A percentile compares a stretch with the other conserved stretches of the same genome.
These are phyloP conservation scores for Cryptococcus hybrid DNA, from an alignment of 1,284 basidiomycete species.

Conservation along the genomic window DNA sequence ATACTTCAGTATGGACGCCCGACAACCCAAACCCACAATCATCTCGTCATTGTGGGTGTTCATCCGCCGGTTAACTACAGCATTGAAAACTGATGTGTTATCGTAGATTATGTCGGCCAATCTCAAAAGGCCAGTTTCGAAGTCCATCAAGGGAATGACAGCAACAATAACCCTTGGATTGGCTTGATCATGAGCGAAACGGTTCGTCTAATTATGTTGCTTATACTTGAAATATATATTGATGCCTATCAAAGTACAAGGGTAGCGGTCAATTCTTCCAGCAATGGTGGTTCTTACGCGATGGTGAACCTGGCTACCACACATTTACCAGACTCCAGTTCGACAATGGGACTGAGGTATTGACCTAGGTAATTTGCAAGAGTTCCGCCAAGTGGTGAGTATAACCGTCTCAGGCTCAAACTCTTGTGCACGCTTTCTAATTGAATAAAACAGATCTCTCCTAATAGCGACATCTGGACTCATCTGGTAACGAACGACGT, in stretches of 20 bases:
- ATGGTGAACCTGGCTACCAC: constrained; percentile 33
- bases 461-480: constrained; percentile 24
- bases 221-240: no score
- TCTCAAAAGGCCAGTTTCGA: constrained; percentile 9
- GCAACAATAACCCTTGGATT: constrained; percentile 3
- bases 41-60: constrained; percentile 9
- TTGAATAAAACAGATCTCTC: constrained; percentile 6
- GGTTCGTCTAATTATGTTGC: neutral
- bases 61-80: neutral
- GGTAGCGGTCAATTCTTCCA: constrained; percentile 27
- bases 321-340: constrained; percentile 27
- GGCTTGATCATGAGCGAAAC: constrained; percentile 14
- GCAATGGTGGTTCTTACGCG: constrained; percentile 38
- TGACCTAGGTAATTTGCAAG: constrained; percentile 23
- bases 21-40: constrained; percentile 10
- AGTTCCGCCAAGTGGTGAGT: constrained; percentile 23
- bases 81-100: neutral
- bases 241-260: neutral
- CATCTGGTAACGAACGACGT: constrained; percentile 21
- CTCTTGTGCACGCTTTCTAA: constrained; percentile 18
- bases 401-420: constrained; percentile 12
- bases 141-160: constrained; percentile 6
- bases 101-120: constrained; percentile 8
- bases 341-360: constrained; percentile 13
- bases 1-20: constrained; percentile 7